Base-by-base conservation (phyloP, 23 red algal species). In the Gracilaria domingensis region DNA sequence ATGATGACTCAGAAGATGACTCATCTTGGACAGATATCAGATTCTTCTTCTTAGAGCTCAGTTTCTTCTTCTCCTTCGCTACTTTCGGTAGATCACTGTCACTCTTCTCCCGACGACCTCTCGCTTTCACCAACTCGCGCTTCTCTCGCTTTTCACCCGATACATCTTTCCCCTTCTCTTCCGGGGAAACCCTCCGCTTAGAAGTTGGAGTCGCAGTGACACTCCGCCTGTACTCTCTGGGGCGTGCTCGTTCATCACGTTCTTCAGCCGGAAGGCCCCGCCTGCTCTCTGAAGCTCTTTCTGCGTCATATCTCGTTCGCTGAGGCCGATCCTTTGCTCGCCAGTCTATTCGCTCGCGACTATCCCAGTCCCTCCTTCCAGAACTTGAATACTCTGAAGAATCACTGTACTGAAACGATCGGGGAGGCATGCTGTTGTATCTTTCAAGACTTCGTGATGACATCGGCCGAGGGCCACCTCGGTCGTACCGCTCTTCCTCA, bases 401-500 rank as follows among this genome's bases (percentile, higher is more conserved):
- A 55, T 66, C 55, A 29, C 79, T 65, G 42, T 66, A 83, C 53
- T 55, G 56, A 59, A 35, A 25, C 4, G 42, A n/a, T 62, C 55
- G 33, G 23, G 72, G 72, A 49, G 72, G 79, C 79, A 82, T 59
- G 53, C 79, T 82, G 29, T 82, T 82, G 32, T 83, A 84, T 28
- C 80, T 57, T 28, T 92, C 89, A 30, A 83, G 78, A 84, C 80
- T 84, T 39, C 40, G 35, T 26, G 54, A 78, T 0, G 86, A 80
- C 9, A 51, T 29, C 7, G 57, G 33, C 13, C 72, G 34, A 20
- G 38, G 32, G 61, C 58, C 74, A 14, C 37, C 51, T 3, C 72
- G 79, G 39, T 65, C 90, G 54, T 85, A 85, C 36, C 66, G 56
- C 45, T 84, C 80, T 47, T 93, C 90, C 17, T 83, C 90, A 32